Percentiles rank a stretch among this genome's conserved stretches.
phyloP scores from a whole-genome alignment of 2,329 filamentous ascomycete species.

The Cadophora malorum region DNA sequence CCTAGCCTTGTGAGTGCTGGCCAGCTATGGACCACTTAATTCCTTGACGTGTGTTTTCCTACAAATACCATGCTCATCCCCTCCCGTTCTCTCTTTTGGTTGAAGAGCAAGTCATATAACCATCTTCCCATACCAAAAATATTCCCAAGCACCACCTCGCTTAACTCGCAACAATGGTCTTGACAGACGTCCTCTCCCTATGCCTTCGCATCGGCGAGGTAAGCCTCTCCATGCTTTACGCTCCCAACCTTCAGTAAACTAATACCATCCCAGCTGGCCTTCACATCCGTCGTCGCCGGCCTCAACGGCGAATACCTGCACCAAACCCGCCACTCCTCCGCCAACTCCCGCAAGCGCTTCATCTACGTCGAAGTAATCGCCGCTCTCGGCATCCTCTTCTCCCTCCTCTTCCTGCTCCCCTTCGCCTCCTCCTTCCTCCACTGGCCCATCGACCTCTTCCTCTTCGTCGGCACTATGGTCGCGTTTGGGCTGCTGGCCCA shows the following conservation, averaged over 20 bases:
- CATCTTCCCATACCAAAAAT: slow-evolving; percentile 1
- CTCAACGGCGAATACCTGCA: slow-evolving; percentile 72
- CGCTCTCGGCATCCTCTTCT: slow-evolving; percentile 70
- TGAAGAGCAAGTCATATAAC: background rate
- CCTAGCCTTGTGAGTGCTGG: slow-evolving; percentile 6
- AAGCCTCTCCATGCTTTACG: slow-evolving; percentile 11
- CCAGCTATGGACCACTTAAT: background rate
- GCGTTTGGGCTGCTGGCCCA: slow-evolving; percentile 57
- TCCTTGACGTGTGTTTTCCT: slow-evolving; percentile 5
- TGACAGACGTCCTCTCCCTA: slow-evolving; percentile 35
- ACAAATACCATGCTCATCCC: background rate
- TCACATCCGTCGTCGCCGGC: slow-evolving; percentile 74
- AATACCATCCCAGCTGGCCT: slow-evolving; percentile 64
- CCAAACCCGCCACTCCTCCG: slow-evolving; percentile 48
- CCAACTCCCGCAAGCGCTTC: slow-evolving; percentile 67
- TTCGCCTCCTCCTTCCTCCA: slow-evolving; percentile 71
- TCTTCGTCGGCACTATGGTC: slow-evolving; percentile 68
- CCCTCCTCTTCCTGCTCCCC: slow-evolving; percentile 75
- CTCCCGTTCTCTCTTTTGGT: background rate
- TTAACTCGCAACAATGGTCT: slow-evolving; percentile 32
- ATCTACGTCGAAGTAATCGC: slow-evolving; percentile 80
- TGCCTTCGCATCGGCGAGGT: slow-evolving; percentile 41
- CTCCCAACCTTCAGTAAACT: slow-evolving; percentile 15
- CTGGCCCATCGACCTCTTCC: slow-evolving; percentile 73
- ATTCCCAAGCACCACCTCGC: background rate